Conservation (phyloP, 2,329 filamentous ascomycete genomes). For the Corinectria fuckeliana region DNA sequence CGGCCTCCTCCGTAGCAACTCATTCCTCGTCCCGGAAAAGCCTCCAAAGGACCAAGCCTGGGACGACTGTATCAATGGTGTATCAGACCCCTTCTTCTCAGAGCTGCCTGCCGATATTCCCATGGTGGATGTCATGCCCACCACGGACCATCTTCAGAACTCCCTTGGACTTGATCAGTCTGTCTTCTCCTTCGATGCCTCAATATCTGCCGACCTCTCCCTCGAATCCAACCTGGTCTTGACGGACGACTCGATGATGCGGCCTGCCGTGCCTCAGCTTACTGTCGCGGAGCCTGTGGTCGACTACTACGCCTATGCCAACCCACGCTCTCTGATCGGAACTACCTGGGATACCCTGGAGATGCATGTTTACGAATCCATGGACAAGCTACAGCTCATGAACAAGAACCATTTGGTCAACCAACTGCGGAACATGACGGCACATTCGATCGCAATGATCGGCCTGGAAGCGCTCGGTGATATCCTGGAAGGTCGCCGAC, state of each 20-base stretch:
- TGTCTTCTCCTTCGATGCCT: constrained; percentile 45
- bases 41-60: constrained; percentile 33
- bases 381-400: constrained; percentile 50
- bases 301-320: constrained; percentile 35
- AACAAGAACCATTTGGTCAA: constrained; percentile 50
- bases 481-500: constrained; percentile 48
- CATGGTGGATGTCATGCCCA: constrained; percentile 39
- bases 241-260: constrained; percentile 39
- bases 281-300: constrained; percentile 25
- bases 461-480: constrained; percentile 52
- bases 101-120: constrained; percentile 54
- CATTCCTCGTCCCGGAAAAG: constrained; percentile 31
- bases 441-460: constrained; percentile 46
- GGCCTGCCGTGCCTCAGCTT: constrained; percentile 22
- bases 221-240: constrained; percentile 48
- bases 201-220: constrained; percentile 43
- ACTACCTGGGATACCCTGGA: constrained; percentile 54
- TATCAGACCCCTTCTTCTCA: constrained; percentile 42
- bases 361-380: constrained; percentile 54
- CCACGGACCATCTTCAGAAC: constrained; percentile 38
- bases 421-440: constrained; percentile 49
- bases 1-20: constrained; percentile 37
- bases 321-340: constrained; percentile 46
- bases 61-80: constrained; percentile 38
- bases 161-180: constrained; percentile 44